These are phyloP conservation scores for Paramecium sexaurelia DNA, from an alignment of 73 alveolate species.

Conservation along the genomic window DNA sequence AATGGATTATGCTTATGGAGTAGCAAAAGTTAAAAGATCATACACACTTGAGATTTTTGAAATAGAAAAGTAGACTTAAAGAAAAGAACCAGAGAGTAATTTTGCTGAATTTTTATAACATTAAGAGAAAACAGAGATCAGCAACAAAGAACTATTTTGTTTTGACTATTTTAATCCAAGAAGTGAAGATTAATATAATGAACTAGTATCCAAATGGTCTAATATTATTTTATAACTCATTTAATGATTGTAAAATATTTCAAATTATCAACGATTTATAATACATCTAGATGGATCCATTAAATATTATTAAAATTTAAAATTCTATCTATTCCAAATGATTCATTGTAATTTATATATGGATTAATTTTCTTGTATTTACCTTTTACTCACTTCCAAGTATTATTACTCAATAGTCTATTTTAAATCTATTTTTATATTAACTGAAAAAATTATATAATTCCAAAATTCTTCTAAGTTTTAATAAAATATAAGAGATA, in stretches of 20 bases:
- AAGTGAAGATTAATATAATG: neutral
- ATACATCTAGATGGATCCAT: no score
- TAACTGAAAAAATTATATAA: no score
- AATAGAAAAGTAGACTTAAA: neutral
- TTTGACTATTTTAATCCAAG: slow-evolving; percentile 18
- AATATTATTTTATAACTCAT: neutral
- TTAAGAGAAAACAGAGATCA: neutral
- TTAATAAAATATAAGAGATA: no score
- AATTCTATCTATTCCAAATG: no score
- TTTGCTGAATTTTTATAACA: slow-evolving; percentile 5
- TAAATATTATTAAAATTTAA: no score
- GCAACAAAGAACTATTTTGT: slow-evolving; percentile 2
- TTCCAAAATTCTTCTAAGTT: no score
- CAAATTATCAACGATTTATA: no score
- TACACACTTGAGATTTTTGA: slow-evolving; percentile 73
- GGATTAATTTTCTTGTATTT: no score
- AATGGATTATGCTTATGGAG: slow-evolving; percentile 74
- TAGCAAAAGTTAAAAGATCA: slow-evolving; percentile 50
- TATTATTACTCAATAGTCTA: no score
- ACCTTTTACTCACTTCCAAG: no score
- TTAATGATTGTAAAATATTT: neutral
- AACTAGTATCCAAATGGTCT: neutral
- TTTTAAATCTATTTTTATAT: no score
- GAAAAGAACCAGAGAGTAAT: slow-evolving; percentile 42
- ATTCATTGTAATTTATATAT: no score